Percentiles rank a stretch among this genome's conserved stretches.
Conservation (phyloP, 2,329 filamentous ascomycete genomes). For the Fusarium hainanense region DNA sequence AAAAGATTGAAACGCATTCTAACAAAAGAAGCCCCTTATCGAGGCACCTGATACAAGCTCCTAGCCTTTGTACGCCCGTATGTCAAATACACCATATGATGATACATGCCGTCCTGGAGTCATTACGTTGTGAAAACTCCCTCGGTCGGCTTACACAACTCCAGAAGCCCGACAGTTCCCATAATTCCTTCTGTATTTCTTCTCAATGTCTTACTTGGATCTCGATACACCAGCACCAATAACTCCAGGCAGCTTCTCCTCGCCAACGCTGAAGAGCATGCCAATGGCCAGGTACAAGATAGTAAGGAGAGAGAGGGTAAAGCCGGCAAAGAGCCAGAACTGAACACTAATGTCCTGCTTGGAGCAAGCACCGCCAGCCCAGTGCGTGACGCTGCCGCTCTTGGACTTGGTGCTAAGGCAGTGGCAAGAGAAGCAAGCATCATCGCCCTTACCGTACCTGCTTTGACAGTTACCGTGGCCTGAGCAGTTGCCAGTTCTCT, state of each 20-base stretch:
- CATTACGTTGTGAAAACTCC: constrained; percentile 36
- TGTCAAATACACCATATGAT: constrained; percentile 48
- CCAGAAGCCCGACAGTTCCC: constrained; percentile 32
- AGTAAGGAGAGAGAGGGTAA: constrained; percentile 76
- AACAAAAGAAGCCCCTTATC: constrained; percentile 44
- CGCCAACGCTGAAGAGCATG: constrained; percentile 84
- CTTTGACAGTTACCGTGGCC: constrained; percentile 81
- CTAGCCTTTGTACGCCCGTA: constrained; percentile 47
- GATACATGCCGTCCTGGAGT: constrained; percentile 46
- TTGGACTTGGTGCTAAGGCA: constrained; percentile 72
- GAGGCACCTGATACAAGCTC: constrained; percentile 46
- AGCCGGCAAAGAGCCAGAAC: constrained; percentile 87
- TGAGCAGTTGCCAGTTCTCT: constrained; percentile 81
- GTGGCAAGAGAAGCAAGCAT: constrained; percentile 80
- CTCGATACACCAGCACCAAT: constrained; percentile 93
- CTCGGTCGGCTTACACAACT: constrained; percentile 38
- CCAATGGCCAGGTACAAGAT: constrained; percentile 77
- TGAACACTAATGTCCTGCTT: constrained; percentile 90
- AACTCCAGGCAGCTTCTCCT: constrained; percentile 89
- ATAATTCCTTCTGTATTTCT: constrained; percentile 1
- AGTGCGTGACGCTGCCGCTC: constrained; percentile 73
- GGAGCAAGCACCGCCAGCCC: constrained; percentile 88
- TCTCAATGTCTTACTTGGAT: constrained; percentile 62
- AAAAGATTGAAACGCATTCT: constrained; percentile 42
- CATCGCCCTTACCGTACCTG: constrained; percentile 65